Conservation (phyloP, 2,329 filamentous ascomycete species). For the Helminthosporium solani region DNA sequence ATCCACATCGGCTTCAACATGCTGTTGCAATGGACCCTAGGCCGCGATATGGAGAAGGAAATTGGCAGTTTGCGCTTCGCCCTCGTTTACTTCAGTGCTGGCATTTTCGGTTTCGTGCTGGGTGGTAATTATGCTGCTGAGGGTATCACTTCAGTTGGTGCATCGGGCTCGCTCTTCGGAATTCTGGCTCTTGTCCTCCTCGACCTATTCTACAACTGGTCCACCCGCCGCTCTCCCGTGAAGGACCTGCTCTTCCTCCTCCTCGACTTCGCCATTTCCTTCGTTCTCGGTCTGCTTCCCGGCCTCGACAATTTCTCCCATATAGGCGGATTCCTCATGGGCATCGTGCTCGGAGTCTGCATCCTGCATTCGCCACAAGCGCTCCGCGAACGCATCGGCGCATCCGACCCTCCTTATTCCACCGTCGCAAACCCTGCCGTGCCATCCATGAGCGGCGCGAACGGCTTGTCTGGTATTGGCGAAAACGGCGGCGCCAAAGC, state of each 20-base stretch:
- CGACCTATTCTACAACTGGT: constrained; percentile 92
- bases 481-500: neutral
- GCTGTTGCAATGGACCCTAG: constrained; percentile 84
- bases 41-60: constrained; percentile 85
- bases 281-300: constrained; percentile 86
- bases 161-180: constrained; percentile 87
- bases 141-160: constrained; percentile 77
- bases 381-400: constrained; percentile 71
- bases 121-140: constrained; percentile 89
- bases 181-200: constrained; percentile 85
- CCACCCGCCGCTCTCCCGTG: constrained; percentile 70
- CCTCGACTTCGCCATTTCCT: constrained; percentile 83
- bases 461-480: constrained; percentile 29
- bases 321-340: constrained; percentile 94
- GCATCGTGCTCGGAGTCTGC: constrained; percentile 80
- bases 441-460: constrained; percentile 18
- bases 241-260: constrained; percentile 86
- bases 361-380: constrained; percentile 85
- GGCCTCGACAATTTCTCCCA: constrained; percentile 97
- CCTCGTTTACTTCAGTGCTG: constrained; percentile 84
- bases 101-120: constrained; percentile 94
- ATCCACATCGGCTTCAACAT: constrained; percentile 97
- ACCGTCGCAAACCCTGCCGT: constrained; percentile 52
- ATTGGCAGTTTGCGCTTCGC: constrained; percentile 88
- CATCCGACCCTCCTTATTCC: constrained; percentile 68